Conservation (phyloP, 2,329 filamentous ascomycete species). For the Nothopassalora personata region DNA sequence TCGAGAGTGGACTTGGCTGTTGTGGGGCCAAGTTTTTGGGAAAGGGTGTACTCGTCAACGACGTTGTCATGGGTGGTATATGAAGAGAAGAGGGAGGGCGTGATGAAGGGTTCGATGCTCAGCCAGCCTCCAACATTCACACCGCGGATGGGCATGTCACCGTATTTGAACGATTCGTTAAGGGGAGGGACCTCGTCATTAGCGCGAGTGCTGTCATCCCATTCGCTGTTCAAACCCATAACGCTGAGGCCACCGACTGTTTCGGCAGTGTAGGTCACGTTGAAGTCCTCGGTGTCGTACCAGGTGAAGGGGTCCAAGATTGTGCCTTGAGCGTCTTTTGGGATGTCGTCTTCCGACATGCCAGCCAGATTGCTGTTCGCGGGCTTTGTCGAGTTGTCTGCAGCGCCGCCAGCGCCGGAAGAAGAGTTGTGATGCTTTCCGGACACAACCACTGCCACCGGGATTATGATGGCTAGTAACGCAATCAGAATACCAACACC, state of each 20-base stretch:
- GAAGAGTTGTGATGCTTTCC: constrained; percentile 34
- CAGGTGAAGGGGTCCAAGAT: constrained; percentile 86
- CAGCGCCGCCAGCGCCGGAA: constrained; percentile 15
- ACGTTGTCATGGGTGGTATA: constrained; percentile 59
- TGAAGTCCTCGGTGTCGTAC: constrained; percentile 87
- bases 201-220: constrained; percentile 74
- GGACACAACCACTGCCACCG: constrained; percentile 42
- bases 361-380: constrained; percentile 43
- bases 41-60: constrained; percentile 84
- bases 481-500: constrained; percentile 37
- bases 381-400: constrained; percentile 30
- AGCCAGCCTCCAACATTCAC: constrained; percentile 95
- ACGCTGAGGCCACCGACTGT: constrained; percentile 82
- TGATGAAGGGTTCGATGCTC: constrained; percentile 89
- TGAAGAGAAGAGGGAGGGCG: constrained; percentile 77
- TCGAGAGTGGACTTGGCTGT: constrained; percentile 67
- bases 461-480: constrained; percentile 44
- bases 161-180: constrained; percentile 72
- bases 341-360: constrained; percentile 41
- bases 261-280: constrained; percentile 82
- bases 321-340: constrained; percentile 61
- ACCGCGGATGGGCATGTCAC: constrained; percentile 72
- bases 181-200: constrained; percentile 78
- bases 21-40: constrained; percentile 60
- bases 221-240: constrained; percentile 80